Evolutionary conservation across 2,329 filamentous ascomycete species (phyloP).

Genomic region (Penicillium sp.): DNA sequence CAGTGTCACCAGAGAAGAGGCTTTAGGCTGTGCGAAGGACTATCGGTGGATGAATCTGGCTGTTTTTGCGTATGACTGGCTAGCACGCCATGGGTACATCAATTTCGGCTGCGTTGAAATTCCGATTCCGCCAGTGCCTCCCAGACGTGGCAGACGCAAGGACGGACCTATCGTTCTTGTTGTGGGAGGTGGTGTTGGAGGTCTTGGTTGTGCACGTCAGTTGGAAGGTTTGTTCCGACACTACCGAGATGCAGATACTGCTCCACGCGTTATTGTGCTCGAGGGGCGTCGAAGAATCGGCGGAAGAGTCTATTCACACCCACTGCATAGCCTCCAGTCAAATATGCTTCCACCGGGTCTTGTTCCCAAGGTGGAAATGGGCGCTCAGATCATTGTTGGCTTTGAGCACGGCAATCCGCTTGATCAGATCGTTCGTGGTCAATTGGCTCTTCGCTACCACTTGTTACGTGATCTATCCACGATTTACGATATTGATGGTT

Average conservation of each 20-base stretch:
- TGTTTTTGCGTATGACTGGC: conserved; percentile 86
- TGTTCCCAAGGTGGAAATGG: conserved; percentile 86
- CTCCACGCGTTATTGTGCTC: conserved; percentile 72
- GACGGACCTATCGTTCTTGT: conserved; percentile 73
- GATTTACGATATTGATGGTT: conserved; percentile 70
- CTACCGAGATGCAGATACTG: conserved; percentile 66
- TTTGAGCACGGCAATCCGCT: conserved; percentile 94
- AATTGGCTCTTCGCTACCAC: conserved; percentile 84
- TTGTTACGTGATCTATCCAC: conserved; percentile 75
- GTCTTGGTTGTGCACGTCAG: conserved; percentile 86
- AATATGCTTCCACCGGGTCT: conserved; percentile 53
- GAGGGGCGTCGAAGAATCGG: conserved; percentile 87
- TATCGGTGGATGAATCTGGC: conserved; percentile 85
- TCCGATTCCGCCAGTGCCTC: conserved; percentile 45
- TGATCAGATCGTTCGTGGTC: conserved; percentile 84
- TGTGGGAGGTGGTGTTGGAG: conserved; percentile 91
- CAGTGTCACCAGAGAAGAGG: conserved; percentile 77
- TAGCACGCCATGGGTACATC: conserved; percentile 86
- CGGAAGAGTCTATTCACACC: conserved; percentile 87
- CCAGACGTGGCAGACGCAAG: conserved; percentile 44
- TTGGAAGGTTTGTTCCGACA: conserved; percentile 82
- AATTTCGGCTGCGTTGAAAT: conserved; percentile 90
- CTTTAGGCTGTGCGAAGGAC: conserved; percentile 85
- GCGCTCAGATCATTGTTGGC: conserved; percentile 95
- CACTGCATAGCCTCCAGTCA: conserved; percentile 59